These are phyloP conservation scores for Brassica nigra DNA, from an alignment of 345 rosid species.

Conservation along the genomic window DNA sequence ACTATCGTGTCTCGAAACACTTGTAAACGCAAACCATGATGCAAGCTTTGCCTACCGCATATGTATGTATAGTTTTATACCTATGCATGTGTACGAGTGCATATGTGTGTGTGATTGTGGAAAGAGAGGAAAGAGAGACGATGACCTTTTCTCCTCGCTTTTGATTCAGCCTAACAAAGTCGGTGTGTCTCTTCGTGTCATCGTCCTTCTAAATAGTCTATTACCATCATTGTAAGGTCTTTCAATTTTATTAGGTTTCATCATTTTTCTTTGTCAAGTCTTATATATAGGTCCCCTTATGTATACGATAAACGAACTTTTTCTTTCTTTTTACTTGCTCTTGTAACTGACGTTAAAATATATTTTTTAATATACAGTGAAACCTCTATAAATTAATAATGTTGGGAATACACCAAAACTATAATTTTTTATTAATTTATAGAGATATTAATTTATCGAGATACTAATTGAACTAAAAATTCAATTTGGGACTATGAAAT, in stretches of 20 bases:
- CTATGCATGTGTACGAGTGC: background rate
- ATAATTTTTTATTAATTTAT: no score
- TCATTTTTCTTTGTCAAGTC: conserved; percentile 1
- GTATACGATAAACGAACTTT: background rate
- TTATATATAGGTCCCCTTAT: background rate
- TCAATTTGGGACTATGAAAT: no score
- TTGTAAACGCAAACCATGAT: conserved; percentile 41
- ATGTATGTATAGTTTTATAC: background rate
- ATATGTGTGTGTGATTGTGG: conserved; percentile 25
- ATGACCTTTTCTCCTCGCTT: conserved; percentile 34
- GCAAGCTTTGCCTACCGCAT: conserved; percentile 17
- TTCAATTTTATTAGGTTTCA: conserved; percentile 21
- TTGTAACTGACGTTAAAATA: background rate
- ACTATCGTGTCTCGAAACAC: conserved; percentile 11
- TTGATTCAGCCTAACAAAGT: conserved; percentile 40
- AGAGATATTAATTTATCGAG: no score
- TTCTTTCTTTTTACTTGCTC: background rate
- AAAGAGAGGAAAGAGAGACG: conserved; percentile 17
- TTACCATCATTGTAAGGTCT: conserved; percentile 31
- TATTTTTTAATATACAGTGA: background rate
- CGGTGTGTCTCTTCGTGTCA: conserved; percentile 39
- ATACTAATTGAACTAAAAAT: no score
- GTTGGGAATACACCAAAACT: no score
- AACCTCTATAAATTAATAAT: no score
- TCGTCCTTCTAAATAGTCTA: conserved; percentile 34